Evolutionary conservation across 257 asterid genomes (phyloP).

Genomic region (Petrea volubilis): DNA sequence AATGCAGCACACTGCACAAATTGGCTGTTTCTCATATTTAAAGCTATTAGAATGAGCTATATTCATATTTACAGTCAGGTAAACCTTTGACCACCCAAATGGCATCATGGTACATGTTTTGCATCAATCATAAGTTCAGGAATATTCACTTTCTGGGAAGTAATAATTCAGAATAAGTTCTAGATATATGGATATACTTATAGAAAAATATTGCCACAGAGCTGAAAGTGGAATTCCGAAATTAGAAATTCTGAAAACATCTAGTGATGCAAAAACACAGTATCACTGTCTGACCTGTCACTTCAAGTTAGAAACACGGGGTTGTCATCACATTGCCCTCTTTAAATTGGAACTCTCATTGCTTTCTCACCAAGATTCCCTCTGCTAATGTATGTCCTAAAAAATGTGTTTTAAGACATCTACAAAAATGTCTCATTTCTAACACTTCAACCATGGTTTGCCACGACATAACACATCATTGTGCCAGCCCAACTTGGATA

Average conservation of each 20-base stretch:
- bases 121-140: background rate
- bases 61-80: background rate
- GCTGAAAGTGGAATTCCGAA: constrained; percentile 11
- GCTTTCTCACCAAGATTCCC: background rate
- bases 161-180: background rate
- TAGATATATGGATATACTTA: background rate
- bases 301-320: background rate
- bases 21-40: background rate
- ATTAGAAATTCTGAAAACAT: background rate
- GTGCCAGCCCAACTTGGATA: background rate
- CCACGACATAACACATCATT: background rate
- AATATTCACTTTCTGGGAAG: constrained; percentile 2
- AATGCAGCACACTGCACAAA: constrained; percentile 12
- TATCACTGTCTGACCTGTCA: background rate
- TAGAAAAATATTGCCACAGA: background rate
- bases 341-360: background rate
- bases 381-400: background rate
- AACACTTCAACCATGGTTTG: background rate
- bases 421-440: no score
- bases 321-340: background rate
- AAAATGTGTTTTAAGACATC: background rate
- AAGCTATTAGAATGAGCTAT: background rate
- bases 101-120: background rate
- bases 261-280: background rate
- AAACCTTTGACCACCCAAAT: background rate